phyloP scores from a whole-genome alignment of 2,329 filamentous ascomycete species.

The Biscogniauxia sp. region DNA sequence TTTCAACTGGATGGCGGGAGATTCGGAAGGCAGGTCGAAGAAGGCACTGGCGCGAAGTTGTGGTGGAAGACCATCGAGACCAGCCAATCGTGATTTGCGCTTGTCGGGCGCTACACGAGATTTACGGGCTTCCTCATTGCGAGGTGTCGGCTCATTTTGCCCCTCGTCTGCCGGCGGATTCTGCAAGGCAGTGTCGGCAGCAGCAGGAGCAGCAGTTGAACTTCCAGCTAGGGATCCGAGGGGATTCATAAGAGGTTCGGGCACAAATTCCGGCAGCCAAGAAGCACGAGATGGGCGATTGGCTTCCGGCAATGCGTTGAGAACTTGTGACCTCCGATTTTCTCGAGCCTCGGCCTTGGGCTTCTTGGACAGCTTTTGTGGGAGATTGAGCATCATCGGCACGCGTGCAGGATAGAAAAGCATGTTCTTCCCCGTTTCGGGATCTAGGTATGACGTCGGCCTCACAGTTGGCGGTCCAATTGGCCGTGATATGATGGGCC shows the following conservation, averaged over 20 bases:
- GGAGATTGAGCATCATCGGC: constrained; percentile 88
- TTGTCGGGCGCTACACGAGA: constrained; percentile 37
- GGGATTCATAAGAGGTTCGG: constrained; percentile 31
- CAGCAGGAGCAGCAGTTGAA: neutral
- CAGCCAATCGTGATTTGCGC: constrained; percentile 38
- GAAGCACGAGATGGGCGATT: constrained; percentile 32
- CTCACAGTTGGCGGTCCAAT: constrained; percentile 28
- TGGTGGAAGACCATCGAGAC: constrained; percentile 63
- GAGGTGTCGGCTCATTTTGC: neutral
- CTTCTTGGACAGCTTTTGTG: constrained; percentile 78
- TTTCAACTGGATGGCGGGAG: constrained; percentile 55
- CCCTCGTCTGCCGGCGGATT: neutral
- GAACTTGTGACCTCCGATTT: constrained; percentile 69
- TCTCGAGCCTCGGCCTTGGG: constrained; percentile 64
- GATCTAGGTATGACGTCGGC: constrained; percentile 60
- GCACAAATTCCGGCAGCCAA: constrained; percentile 31
- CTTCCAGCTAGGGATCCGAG: constrained; percentile 20
- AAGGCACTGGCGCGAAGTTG: constrained; percentile 88
- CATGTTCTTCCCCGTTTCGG: constrained; percentile 73
- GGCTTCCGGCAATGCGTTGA: constrained; percentile 58
- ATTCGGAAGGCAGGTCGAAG: constrained; percentile 68
- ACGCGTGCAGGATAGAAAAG: constrained; percentile 95
- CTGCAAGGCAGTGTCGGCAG: too few species aligned
- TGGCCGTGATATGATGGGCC: constrained; percentile 35
- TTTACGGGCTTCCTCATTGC: constrained; percentile 27